Percentiles rank a stretch among this genome's conserved stretches.
phyloP scores from a whole-genome alignment of 148 eudicot species.

The Rheum nobile region DNA sequence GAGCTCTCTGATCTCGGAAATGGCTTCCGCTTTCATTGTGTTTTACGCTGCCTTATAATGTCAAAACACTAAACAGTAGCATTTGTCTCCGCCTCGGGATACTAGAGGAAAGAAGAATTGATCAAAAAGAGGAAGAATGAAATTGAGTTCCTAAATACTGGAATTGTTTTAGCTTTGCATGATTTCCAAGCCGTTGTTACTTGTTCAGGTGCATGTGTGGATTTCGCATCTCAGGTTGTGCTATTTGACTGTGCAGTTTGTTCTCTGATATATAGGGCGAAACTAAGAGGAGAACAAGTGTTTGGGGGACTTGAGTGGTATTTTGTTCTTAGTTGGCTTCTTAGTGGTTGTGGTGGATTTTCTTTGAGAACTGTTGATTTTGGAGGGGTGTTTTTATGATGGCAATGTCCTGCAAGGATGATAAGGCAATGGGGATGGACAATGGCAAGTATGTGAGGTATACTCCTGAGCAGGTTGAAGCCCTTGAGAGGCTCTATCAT shows the following conservation, averaged over 20 bases:
- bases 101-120: background rate
- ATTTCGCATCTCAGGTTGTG: background rate
- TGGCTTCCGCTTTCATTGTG: background rate
- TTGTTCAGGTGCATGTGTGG: background rate
- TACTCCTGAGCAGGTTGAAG: conserved; percentile 98
- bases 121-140: background rate
- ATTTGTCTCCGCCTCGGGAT: conserved; percentile 4
- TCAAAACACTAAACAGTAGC: conserved; percentile 4
- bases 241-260: background rate
- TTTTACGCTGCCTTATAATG: conserved; percentile 5
- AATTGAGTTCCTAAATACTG: background rate
- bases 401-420: conserved; percentile 91
- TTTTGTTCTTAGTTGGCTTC: background rate
- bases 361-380: background rate
- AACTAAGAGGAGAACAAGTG: background rate
- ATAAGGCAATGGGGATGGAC: conserved; percentile 46
- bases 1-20: conserved; percentile 7
- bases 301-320: background rate
- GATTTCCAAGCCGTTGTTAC: background rate
- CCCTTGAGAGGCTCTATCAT: conserved; percentile 92
- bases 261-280: background rate
- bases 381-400: conserved; percentile 27
- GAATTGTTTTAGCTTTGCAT: background rate
- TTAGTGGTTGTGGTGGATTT: conserved; percentile 9
- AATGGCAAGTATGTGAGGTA: conserved; percentile 91